These are phyloP conservation scores for Theileria luwenshuni DNA, from an alignment of 169 alveolate genomes.

Conservation along the genomic window DNA sequence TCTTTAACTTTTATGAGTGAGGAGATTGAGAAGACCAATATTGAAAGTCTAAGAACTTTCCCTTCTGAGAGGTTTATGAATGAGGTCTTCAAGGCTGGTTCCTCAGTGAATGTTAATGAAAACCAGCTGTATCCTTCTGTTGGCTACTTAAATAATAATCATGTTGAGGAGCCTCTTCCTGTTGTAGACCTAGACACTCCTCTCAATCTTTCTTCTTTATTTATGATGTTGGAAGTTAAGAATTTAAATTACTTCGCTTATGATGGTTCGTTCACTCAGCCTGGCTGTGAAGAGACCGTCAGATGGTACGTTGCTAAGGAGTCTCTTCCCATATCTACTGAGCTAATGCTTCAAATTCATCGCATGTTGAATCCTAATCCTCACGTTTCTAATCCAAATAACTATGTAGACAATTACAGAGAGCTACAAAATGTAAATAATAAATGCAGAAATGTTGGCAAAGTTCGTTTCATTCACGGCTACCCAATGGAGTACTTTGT, in stretches of 20 bases:
- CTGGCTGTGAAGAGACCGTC: constrained; percentile 81
- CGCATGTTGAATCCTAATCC: constrained; percentile 77
- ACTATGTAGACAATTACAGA: constrained; percentile 68
- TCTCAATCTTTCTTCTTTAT: constrained; percentile 75
- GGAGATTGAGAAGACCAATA: constrained; percentile 77
- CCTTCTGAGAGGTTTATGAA: constrained; percentile 83
- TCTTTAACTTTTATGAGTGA: constrained; percentile 84
- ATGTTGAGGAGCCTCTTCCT: constrained; percentile 40
- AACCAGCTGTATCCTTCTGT: constrained; percentile 30
- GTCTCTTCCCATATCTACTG: constrained; percentile 83
- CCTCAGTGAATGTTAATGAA: constrained; percentile 40
- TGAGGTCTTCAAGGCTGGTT: constrained; percentile 72
- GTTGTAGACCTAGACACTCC: constrained; percentile 71
- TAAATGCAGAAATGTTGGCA: constrained; percentile 72
- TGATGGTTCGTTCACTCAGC: constrained; percentile 81
- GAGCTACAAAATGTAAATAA: constrained; percentile 75
- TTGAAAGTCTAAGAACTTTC: constrained; percentile 69
- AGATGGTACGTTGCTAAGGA: constrained; percentile 84
- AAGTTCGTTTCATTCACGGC: constrained; percentile 78
- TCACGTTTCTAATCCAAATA: constrained; percentile 46
- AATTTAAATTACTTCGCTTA: constrained; percentile 78
- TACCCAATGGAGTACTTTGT: constrained; percentile 81
- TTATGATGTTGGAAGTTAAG: constrained; percentile 83
- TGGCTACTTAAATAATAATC: constrained; percentile 43
- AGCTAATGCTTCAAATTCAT: constrained; percentile 79